phyloP scores from a whole-genome alignment of 2,329 filamentous ascomycete species.

The Thelonectria rubi region DNA sequence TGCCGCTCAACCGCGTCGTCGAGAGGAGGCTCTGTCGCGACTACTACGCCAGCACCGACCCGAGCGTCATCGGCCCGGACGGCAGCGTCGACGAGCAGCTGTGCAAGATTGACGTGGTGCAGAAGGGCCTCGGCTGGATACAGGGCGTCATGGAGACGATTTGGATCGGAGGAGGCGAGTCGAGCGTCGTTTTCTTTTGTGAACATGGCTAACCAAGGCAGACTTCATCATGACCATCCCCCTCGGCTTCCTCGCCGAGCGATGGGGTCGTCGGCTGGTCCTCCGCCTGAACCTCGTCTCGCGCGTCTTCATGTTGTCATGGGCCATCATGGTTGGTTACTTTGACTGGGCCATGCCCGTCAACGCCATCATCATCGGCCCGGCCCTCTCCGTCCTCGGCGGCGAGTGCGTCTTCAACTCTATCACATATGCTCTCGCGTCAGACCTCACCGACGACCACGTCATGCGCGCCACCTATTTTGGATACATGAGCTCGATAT shows the following conservation, averaged over 20 bases:
- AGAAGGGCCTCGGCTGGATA: conserved; percentile 60
- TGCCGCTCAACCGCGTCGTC: conserved; percentile 57
- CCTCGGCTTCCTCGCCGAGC: conserved; percentile 56
- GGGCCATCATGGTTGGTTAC: conserved; percentile 36
- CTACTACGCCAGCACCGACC: conserved; percentile 56
- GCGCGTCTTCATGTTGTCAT: conserved; percentile 36
- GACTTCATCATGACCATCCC: conserved; percentile 61
- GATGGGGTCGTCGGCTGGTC: conserved; percentile 51
- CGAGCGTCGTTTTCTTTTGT: rapidly evolving
- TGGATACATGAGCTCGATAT: conserved; percentile 59
- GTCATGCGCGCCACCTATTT: conserved; percentile 59
- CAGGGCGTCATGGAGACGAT: conserved; percentile 60
- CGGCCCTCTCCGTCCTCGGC: conserved; percentile 56
- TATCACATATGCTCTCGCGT: conserved; percentile 56
- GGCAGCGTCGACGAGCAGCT: conserved; percentile 59
- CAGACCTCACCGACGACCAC: conserved; percentile 54
- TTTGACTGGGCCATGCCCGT: conserved; percentile 34
- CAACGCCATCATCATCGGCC: conserved; percentile 50
- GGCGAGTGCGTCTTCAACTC: conserved; percentile 63
- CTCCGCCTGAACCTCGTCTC: conserved; percentile 57
- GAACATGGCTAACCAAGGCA: conserved; percentile 30
- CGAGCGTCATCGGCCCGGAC: conserved; percentile 39
- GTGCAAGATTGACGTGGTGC: conserved; percentile 63
- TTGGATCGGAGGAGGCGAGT: conserved; percentile 59
- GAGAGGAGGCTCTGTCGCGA: conserved; percentile 60